These are phyloP conservation scores for Kalmusia sp. DNA, from an alignment of 2,329 filamentous ascomycete species.

Conservation along the genomic window DNA sequence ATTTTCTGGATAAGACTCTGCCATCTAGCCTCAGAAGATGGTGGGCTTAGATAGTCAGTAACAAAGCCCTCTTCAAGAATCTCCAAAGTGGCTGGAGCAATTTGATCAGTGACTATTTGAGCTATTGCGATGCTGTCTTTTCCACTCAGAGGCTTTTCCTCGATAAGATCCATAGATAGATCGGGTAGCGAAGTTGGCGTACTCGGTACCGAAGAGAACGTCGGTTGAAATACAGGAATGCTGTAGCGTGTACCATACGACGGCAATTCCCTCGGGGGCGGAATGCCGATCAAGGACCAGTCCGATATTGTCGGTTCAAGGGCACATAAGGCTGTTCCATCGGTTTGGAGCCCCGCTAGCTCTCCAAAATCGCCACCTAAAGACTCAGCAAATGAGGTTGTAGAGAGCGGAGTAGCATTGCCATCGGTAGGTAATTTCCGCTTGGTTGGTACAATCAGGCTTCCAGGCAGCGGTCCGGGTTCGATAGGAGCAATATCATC, in stretches of 20 bases:
- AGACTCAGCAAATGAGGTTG: conserved; percentile 44
- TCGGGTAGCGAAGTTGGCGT: conserved; percentile 45
- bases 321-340: conserved; percentile 30
- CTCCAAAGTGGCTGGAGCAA: conserved; percentile 60
- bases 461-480: conserved; percentile 24
- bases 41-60: background rate
- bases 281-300: conserved; percentile 44
- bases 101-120: conserved; percentile 75
- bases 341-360: conserved; percentile 32
- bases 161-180: conserved; percentile 26
- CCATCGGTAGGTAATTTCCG: conserved; percentile 45
- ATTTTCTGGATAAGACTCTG: conserved; percentile 31
- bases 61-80: conserved; percentile 32
- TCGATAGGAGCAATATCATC: conserved; percentile 20
- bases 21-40: conserved; percentile 33
- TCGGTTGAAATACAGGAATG: conserved; percentile 36
- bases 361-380: conserved; percentile 37
- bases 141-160: conserved; percentile 50
- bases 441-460: conserved; percentile 32
- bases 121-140: conserved; percentile 71
- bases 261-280: conserved; percentile 32
- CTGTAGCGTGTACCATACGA: conserved; percentile 29
- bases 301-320: conserved; percentile 46
- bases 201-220: conserved; percentile 32
- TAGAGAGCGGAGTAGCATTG: conserved; percentile 44